phyloP scores from a whole-genome alignment of 352 stramenopile genomes.

The Globisporangium cystogenes region DNA sequence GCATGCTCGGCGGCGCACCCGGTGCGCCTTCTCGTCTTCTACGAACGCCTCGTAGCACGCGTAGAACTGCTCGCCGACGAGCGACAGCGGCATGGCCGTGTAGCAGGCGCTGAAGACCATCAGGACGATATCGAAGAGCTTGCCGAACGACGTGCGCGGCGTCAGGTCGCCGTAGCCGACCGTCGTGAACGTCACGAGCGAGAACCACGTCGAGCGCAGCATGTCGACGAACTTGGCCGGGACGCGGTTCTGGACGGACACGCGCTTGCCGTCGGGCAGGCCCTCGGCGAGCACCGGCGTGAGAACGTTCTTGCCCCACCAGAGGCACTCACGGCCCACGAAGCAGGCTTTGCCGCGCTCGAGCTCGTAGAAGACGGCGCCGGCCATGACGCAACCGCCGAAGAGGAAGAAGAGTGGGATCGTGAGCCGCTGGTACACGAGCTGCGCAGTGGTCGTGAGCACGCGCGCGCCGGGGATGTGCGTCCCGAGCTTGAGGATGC shows the following conservation, averaged over 20 bases:
- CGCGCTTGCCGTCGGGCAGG: slow-evolving; percentile 24
- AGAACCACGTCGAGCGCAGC: slow-evolving; percentile 42
- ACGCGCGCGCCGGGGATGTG: slow-evolving; percentile 37
- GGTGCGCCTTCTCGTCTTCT: slow-evolving; percentile 22
- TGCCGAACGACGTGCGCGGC: slow-evolving; percentile 33
- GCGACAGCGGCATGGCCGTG: slow-evolving; percentile 53
- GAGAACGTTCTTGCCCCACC: slow-evolving; percentile 35
- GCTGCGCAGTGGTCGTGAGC: slow-evolving; percentile 24
- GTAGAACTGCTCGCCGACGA: slow-evolving; percentile 58
- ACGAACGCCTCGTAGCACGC: slow-evolving; percentile 45
- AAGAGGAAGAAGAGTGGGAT: slow-evolving; percentile 60
- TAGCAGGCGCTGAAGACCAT: slow-evolving; percentile 56
- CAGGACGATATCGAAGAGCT: slow-evolving; percentile 34
- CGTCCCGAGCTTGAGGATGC: slow-evolving; percentile 37
- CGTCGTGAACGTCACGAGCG: slow-evolving; percentile 41
- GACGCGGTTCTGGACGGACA: slow-evolving; percentile 34
- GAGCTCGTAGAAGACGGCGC: slow-evolving; percentile 39
- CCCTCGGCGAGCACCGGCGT: slow-evolving; percentile 21
- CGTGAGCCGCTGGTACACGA: slow-evolving; percentile 22
- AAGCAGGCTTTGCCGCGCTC: slow-evolving; percentile 40
- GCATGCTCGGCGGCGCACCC: slow-evolving; percentile 1
- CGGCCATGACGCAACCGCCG: slow-evolving; percentile 28
- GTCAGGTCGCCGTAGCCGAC: slow-evolving; percentile 46
- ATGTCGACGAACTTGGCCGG: slow-evolving; percentile 33
- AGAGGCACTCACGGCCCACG: slow-evolving; percentile 23